Evolutionary conservation across 1,284 basidiomycete species (phyloP), one percentile per base, ranked within the genome.

Genomic region (Rhodotorula mucilaginosa): DNA sequence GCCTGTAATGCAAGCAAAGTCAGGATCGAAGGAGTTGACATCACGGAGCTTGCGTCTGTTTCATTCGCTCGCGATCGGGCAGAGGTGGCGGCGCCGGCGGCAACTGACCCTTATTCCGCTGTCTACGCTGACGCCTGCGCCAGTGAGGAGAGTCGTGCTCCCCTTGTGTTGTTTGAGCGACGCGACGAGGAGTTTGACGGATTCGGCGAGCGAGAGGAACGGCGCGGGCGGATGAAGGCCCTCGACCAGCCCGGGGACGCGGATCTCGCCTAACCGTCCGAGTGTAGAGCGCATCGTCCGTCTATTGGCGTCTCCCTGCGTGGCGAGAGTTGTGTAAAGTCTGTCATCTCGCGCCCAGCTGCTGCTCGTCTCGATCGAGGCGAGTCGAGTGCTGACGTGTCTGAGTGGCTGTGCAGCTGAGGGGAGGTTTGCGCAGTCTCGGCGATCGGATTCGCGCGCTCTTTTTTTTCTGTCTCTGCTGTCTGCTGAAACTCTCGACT

Each of bases 111-210:
- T 84, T 70, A 97, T 94, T 44, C 93, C 93, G 26, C 89, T 91
- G 80, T 97, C 93, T 29, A 96, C 93, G 79, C 90, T 92, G 70
- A 96, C 90, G 6, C 94, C 93, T 0, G 93, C 93, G 0, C 93
- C 93, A 0, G 92, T 95, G 64, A 97, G 80, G 8, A 94, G 82
- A 0, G 89, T 82, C 46, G 88, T 83, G 69, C 80, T 80, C 2
- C 82, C 87, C 23, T 60, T 51, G 18, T 69, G 67, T 23, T 84
- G 82, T 0, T 83, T 80, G 18, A 96, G 81, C 77, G 94, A 94
- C 3, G 83, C 79, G 6, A 87, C 82, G 51, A 94, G 85, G 67
- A 88, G 86, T 29, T 88, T 83, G 44, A 88, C 83, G 5, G 90
- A 91, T 62, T 85, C 85, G 23, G 82, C 79, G 8, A 84, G 79